Conservation (phyloP, 441 rosid genomes). For the Corymbia calophylla region DNA sequence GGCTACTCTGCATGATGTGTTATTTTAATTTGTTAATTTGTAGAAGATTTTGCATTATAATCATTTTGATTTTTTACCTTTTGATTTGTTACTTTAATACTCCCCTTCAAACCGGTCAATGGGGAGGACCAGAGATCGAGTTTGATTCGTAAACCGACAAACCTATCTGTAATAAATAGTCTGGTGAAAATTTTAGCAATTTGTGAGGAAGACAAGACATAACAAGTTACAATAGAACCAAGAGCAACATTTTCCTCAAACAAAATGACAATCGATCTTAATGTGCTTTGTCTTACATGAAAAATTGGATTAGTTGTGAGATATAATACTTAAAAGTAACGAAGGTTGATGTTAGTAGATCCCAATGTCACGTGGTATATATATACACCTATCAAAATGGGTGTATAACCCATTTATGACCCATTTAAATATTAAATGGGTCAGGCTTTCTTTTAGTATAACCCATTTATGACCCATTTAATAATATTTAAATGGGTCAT, state of each 20-base stretch:
- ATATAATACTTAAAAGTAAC: too few relatives aligned
- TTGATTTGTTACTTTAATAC: neutral
- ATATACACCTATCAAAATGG: too few relatives aligned
- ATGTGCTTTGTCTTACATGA: neutral
- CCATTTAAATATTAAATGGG: too few relatives aligned
- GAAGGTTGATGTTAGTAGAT: neutral
- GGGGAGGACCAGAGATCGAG: neutral
- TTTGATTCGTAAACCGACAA: too few relatives aligned
- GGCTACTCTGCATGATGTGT: neutral
- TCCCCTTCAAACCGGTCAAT: neutral
- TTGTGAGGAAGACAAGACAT: neutral
- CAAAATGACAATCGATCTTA: neutral
- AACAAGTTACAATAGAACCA: neutral
- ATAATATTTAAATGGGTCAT: too few relatives aligned
- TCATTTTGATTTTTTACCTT: neutral
- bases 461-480: too few relatives aligned
- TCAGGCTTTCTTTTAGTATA: too few relatives aligned
- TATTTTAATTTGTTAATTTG: neutral
- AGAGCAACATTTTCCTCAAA: neutral
- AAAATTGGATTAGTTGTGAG: too few relatives aligned
- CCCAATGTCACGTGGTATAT: neutral
- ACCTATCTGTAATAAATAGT: neutral
- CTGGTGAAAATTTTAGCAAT: neutral
- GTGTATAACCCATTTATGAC: too few relatives aligned
- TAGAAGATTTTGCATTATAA: neutral